Evolutionary conservation across 2,329 filamentous ascomycete genomes (phyloP).

Genomic region (Paraconiothyrium sp.): DNA sequence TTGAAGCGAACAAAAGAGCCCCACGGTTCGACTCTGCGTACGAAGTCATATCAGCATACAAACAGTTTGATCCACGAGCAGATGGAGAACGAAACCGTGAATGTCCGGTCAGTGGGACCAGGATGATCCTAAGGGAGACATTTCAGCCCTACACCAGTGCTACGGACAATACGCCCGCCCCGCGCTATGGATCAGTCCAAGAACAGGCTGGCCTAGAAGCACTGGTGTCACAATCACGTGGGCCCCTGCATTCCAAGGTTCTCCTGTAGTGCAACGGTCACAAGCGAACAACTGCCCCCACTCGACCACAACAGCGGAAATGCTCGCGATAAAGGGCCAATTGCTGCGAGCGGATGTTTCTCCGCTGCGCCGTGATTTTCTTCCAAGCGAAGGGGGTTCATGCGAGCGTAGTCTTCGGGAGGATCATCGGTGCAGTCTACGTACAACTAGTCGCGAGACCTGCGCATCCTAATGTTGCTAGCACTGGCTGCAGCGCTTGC

Average conservation of each 20-base stretch:
- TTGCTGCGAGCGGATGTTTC: not conserved
- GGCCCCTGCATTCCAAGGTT: not conserved
- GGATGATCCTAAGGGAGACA: not conserved
- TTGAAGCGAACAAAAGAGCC: no score
- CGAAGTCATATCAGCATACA: no score
- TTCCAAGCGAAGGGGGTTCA: not conserved
- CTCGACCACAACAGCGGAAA: not conserved
- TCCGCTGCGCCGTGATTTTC: not conserved
- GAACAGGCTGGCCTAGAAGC: not conserved
- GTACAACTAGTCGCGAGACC: not conserved
- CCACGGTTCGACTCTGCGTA: no score
- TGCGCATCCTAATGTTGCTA: not conserved
- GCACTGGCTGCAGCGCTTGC: not conserved
- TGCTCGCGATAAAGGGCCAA: not conserved
- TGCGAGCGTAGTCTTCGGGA: not conserved
- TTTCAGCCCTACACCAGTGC: not conserved
- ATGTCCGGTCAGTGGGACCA: no score
- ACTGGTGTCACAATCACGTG: not conserved
- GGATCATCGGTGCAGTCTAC: not conserved
- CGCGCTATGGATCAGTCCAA: not conserved
- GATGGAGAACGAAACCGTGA: no score
- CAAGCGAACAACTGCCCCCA: not conserved
- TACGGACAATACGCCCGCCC: not conserved
- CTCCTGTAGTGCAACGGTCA: not conserved
- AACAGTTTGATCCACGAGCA: no score